phyloP scores from a whole-genome alignment of 495 filamentous ascomycete species.

The Penicilliopsis zonata region DNA sequence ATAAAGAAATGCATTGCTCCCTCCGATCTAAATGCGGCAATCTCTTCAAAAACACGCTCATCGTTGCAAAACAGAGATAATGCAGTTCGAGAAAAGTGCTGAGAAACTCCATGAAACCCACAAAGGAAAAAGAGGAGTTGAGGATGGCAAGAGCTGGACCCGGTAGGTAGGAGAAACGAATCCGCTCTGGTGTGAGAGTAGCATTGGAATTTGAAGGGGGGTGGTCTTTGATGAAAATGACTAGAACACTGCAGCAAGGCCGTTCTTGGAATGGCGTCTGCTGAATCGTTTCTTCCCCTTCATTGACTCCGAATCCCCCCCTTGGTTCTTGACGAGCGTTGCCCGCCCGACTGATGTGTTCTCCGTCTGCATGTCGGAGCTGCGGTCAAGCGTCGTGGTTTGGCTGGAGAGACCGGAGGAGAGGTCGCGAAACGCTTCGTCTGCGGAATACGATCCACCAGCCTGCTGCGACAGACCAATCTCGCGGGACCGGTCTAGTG shows the following conservation, averaged over 20 bases:
- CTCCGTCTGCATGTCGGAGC: conserved; percentile 27
- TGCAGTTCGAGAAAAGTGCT: conserved; percentile 16
- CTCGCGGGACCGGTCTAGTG: conserved; percentile 69
- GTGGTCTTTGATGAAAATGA: neutral
- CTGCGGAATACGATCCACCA: conserved; percentile 51
- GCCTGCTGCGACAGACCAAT: conserved; percentile 61
- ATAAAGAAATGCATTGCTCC: conserved; percentile 4
- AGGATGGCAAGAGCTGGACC: too few relatives aligned
- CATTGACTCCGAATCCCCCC: conserved; percentile 39
- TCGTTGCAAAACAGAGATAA: conserved; percentile 29
- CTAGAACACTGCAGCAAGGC: conserved; percentile 71
- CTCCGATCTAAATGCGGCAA: conserved; percentile 5
- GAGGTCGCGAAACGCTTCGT: conserved; percentile 60
- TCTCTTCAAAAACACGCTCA: conserved; percentile 24
- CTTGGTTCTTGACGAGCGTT: conserved; percentile 36
- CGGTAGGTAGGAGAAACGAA: too few relatives aligned
- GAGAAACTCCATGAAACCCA: conserved; percentile 10
- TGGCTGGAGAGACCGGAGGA: conserved; percentile 63
- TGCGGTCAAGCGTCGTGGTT: conserved; percentile 58
- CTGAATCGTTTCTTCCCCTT: conserved; percentile 73
- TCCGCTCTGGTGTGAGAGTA: too few relatives aligned
- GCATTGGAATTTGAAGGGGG: too few relatives aligned
- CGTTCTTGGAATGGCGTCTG: conserved; percentile 81
- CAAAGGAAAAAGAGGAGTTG: conserved; percentile 13
- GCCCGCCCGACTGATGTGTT: conserved; percentile 25